Evolutionary conservation across 805 yeast species (phyloP).

Genomic region (Teunomyces aglyptinius): DNA sequence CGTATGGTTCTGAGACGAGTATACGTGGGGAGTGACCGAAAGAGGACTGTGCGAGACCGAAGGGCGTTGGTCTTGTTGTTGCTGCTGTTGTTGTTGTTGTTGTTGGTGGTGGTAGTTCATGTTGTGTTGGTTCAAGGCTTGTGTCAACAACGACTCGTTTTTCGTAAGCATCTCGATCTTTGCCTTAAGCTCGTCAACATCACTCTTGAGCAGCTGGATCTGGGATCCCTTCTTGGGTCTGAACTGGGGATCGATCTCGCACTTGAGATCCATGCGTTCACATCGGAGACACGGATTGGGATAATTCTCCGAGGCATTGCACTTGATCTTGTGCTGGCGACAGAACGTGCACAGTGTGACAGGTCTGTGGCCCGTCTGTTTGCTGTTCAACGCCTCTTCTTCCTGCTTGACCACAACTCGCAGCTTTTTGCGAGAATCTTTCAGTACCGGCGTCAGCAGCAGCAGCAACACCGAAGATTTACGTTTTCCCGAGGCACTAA

Average conservation of each 20-base stretch:
- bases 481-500: background rate
- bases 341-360: slow-evolving; percentile 94
- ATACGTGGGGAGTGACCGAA: slow-evolving; percentile 7
- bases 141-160: slow-evolving; percentile 66
- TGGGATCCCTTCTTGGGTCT: slow-evolving; percentile 91
- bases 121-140: slow-evolving; percentile 52
- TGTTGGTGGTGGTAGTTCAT: slow-evolving; percentile 26
- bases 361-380: slow-evolving; percentile 63
- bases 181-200: slow-evolving; percentile 74
- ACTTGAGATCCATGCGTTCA: slow-evolving; percentile 70
- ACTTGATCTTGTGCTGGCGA: slow-evolving; percentile 89
- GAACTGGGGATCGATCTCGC: slow-evolving; percentile 90
- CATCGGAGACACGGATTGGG: slow-evolving; percentile 85
- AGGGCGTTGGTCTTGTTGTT: slow-evolving; percentile 5
- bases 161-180: slow-evolving; percentile 63
- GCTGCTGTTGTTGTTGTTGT: slow-evolving; percentile 10
- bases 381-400: slow-evolving; percentile 8
- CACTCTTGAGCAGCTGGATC: slow-evolving; percentile 77
- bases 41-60: slow-evolving; percentile 1
- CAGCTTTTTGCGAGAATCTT: slow-evolving; percentile 5
- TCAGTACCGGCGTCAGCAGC: slow-evolving; percentile 4
- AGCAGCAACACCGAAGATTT: slow-evolving; percentile 1
- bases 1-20: slow-evolving; percentile 8
- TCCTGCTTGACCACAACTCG: slow-evolving; percentile 1
- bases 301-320: slow-evolving; percentile 82